Base-by-base conservation (phyloP, 1,284 basidiomycete species). In the Schizophyllum amplum region DNA sequence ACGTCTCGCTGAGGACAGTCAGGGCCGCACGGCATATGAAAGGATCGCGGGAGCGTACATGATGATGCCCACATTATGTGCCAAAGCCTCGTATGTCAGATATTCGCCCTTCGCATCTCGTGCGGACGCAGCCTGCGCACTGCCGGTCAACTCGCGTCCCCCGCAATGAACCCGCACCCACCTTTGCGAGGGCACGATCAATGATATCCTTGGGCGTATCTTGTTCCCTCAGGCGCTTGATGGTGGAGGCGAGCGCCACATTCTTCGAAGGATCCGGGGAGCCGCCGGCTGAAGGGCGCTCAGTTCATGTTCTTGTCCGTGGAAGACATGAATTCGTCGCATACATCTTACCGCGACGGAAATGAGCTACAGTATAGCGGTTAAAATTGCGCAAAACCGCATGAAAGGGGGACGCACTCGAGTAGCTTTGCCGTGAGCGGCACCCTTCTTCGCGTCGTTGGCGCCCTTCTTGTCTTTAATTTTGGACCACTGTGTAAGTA, bases 201-300 rank as follows among this genome's bases (percentile, higher is more conserved):
- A 93, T 82, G 65, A 88, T 91, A 47, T 86, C 81, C 65, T 84
- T 92, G 0, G 91, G 90, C 46, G 92, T 81, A 33, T 87, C 87
- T 66, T 80, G 33, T 17, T 42, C 33, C 2, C 33, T 86, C 0
- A 84, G 83, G 56, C 80, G 76, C 62, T 80, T 82, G 3, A 93
- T 63, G 1, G 80, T 81, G 1, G 75, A 72, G 1, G 84, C 83
- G 33, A 94, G 74, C 9, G 82, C 73, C 2, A 77, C 57, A 66
- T 93, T 93, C 60, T 78, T 73, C 6, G 75, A 76, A 1, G 88
- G 87, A 66, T 89, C 86, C 0, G 75, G 65, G 20, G 85, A 86
- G 46, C 82, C 82, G 47, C 89, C 87, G 59, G 73, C 87, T 84
- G 63, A 53, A 52, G 11, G 22, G 22, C 27, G 27, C 7, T 46